Evolutionary conservation across 2,329 filamentous ascomycete genomes (phyloP), one percentile per base, ranked within the genome.

Genomic region (Cyphellophora attinorum): DNA sequence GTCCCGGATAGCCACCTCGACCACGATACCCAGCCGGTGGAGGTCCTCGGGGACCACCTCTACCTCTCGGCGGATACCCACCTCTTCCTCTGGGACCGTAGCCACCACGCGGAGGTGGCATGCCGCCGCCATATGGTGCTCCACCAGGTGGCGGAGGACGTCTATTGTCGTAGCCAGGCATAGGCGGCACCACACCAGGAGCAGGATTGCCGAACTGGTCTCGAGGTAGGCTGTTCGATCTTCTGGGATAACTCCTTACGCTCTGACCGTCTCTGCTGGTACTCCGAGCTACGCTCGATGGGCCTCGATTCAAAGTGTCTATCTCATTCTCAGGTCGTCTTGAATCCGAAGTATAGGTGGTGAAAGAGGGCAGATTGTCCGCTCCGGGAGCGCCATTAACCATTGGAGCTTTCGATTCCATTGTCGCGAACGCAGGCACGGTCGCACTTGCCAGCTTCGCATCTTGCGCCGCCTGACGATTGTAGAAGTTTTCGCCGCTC

Each of bases 401-500:
- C 29, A 72, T 60, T 6, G 76, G 71, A 34, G 77, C 60, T 13
- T 74, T 75, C 5, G 77, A 72, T 42, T 68, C 66, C 8, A 25
- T 8, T 8, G 21, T 8, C 3, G 56, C 55, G 31, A 59, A 62
- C 37, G 74, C 54, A 3, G 69, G 65, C 19, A 70, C 68, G 16
- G 70, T 16, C 29, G 49, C 51, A 27, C 53, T 39, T 31, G 51
- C 45, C 12, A 53, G 44, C 19, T 57, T 50, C 18, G 54, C 49
- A 13, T 49, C 46, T 39, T 49, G 38, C 8, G 57, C 57, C 47
- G 59, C 55, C 48, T 71, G 61, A 39, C 79, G 72, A 51, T 79
- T 81, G 60, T 93, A 95, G 56, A 81, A 95, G 53, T 88, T 91
- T 51, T 91, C 79, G 17, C 89, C 89, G 55, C 84, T 96, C 88